Percentiles rank a stretch among this genome's conserved stretches.
Conservation (phyloP, 805 yeast species). For the Kregervanrija delftensis region DNA sequence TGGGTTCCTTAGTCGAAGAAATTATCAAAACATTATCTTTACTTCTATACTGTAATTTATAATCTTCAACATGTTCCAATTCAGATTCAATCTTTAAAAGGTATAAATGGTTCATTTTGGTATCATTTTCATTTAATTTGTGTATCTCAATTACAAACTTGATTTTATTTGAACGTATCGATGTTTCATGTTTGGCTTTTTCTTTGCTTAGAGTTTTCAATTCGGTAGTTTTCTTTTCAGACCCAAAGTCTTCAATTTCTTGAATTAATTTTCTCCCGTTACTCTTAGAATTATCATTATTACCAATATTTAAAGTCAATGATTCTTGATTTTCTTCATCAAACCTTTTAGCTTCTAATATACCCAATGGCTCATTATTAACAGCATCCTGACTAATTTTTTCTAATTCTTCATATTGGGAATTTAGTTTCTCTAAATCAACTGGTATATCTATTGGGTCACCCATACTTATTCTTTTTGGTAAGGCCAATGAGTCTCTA, state of each 20-base stretch:
- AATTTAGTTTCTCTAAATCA: slow-evolving; percentile 36
- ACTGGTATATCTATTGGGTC: slow-evolving; percentile 38
- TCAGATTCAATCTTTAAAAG: slow-evolving; percentile 23
- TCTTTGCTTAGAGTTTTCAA: not conserved
- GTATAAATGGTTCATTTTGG: slow-evolving; percentile 11
- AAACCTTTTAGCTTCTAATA: slow-evolving; percentile 34
- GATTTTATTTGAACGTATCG: slow-evolving; percentile 7
- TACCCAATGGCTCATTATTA: slow-evolving; percentile 35
- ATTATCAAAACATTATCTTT: slow-evolving; percentile 26
- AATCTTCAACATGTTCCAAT: slow-evolving; percentile 25
- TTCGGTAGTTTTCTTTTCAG: no score
- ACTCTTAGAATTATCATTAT: not conserved
- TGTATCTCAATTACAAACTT: slow-evolving; percentile 13
- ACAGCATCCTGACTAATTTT: slow-evolving; percentile 23
- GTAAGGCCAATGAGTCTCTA: slow-evolving; percentile 52
- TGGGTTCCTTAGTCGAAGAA: slow-evolving; percentile 20
- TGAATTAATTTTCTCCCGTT: not conserved
- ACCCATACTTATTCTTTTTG: slow-evolving; percentile 73
- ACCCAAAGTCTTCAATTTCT: not conserved
- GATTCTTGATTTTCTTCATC: slow-evolving; percentile 15
- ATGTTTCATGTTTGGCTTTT: not conserved
- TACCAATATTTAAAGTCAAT: not conserved
- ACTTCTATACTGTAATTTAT: slow-evolving; percentile 25
- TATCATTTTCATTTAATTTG: slow-evolving; percentile 21
- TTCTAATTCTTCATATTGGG: slow-evolving; percentile 28